Conservation (phyloP, 2,329 filamentous ascomycete genomes). For the Trichoderma pleuroti region DNA sequence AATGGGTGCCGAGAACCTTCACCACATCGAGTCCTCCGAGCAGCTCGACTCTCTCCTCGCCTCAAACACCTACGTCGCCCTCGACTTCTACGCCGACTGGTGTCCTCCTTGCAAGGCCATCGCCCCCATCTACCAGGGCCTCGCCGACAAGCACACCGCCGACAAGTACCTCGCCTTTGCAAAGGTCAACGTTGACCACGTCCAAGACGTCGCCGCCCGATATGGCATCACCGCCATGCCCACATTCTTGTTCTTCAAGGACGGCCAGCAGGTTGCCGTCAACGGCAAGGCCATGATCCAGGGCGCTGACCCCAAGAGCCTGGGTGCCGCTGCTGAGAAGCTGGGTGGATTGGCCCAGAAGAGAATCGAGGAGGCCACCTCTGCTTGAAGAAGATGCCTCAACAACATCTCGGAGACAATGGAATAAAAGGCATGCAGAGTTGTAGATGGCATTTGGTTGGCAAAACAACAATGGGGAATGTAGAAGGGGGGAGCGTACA, state of each 20-base stretch:
- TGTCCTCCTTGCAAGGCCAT: conserved; percentile 50
- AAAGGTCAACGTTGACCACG: conserved; percentile 88
- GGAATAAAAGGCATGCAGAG: too few species aligned
- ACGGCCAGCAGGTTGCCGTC: conserved; percentile 47
- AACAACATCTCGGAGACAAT: background rate
- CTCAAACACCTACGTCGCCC: conserved; percentile 40
- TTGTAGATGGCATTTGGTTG: background rate
- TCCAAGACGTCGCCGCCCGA: conserved; percentile 69
- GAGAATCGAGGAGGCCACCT: conserved; percentile 25
- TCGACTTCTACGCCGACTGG: conserved; percentile 52
- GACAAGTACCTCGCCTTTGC: conserved; percentile 65
- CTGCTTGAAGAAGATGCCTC: background rate
- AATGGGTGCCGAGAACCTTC: conserved; percentile 22
- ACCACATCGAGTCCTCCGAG: conserved; percentile 29
- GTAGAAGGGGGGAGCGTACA: background rate
- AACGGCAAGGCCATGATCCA: conserved; percentile 32
- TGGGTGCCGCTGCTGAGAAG: conserved; percentile 38
- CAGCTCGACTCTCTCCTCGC: conserved; percentile 39
- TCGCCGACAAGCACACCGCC: conserved; percentile 29
- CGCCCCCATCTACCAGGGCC: conserved; percentile 40
- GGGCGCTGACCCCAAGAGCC: conserved; percentile 32
- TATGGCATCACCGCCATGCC: conserved; percentile 88
- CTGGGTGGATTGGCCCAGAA: conserved; percentile 36
- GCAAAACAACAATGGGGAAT: background rate
- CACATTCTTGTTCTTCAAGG: conserved; percentile 84